phyloP scores from a whole-genome alignment of 768 basidiomycete genomes.

The Lanmaoa rubissima region DNA sequence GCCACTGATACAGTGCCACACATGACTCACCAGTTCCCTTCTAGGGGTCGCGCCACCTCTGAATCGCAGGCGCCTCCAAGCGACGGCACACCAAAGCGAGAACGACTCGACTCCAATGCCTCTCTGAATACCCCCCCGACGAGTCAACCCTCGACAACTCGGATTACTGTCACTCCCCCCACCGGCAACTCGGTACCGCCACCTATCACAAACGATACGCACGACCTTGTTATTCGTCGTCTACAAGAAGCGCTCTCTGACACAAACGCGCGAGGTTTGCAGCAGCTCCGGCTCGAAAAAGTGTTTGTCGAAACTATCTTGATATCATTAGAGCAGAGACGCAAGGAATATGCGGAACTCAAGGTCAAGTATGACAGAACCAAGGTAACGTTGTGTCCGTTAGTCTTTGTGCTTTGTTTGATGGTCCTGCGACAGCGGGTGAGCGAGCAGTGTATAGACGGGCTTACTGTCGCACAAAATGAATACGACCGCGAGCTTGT shows the following conservation, averaged over 20 bases:
- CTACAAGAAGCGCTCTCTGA: constrained; percentile 63
- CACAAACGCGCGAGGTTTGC: constrained; percentile 56
- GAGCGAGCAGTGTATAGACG: constrained; percentile 90
- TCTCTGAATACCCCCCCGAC: constrained; percentile 15
- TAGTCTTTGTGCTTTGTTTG: neutral
- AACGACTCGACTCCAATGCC: constrained; percentile 28
- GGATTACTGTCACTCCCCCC: constrained; percentile 48
- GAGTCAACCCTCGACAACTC: constrained; percentile 24
- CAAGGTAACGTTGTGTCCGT: constrained; percentile 58
- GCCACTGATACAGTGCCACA: constrained; percentile 14
- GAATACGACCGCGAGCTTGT: constrained; percentile 93
- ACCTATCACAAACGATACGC: constrained; percentile 32
- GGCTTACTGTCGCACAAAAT: constrained; percentile 86
- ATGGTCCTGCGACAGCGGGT: constrained; percentile 56
- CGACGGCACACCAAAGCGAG: constrained; percentile 11
- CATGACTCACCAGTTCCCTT: constrained; percentile 11
- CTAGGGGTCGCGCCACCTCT: constrained; percentile 30
- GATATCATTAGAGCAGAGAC: constrained; percentile 59
- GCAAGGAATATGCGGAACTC: constrained; percentile 58
- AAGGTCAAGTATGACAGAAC: constrained; percentile 80
- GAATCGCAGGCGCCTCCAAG: constrained; percentile 28
- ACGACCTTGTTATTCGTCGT: constrained; percentile 47
- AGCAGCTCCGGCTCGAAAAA: constrained; percentile 70
- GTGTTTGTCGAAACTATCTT: constrained; percentile 70
- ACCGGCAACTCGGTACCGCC: constrained; percentile 27